Conservation (phyloP, 1,139 yeast species). For the Yamadazyma siamensis region DNA sequence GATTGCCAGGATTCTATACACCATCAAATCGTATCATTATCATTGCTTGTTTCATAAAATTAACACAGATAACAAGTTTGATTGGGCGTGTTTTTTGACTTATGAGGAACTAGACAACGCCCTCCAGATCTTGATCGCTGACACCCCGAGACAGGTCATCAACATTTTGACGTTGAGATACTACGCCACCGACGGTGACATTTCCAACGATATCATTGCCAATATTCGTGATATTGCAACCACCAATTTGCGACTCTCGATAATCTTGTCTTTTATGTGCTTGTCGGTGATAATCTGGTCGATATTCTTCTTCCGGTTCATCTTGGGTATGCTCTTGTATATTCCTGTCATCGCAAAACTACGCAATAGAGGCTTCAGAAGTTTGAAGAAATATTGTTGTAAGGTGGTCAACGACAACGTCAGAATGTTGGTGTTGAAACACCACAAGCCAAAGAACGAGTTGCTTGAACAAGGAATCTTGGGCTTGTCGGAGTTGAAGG, state of each 20-base stretch:
- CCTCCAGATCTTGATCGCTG: slow-evolving; percentile 64
- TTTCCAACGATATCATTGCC: slow-evolving; percentile 41
- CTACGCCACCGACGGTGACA: slow-evolving; percentile 47
- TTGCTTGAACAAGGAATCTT: slow-evolving; percentile 34
- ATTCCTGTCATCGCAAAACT: slow-evolving; percentile 55
- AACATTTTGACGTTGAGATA: slow-evolving; percentile 69
- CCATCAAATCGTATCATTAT: slow-evolving; percentile 55
- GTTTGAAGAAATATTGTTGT: slow-evolving; percentile 59
- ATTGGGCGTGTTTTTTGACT: slow-evolving; percentile 64
- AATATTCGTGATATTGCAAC: slow-evolving; percentile 60
- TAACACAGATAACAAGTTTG: slow-evolving; percentile 62
- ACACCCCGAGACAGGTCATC: slow-evolving; percentile 85
- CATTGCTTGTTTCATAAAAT: slow-evolving; percentile 73
- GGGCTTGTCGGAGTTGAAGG: slow-evolving; percentile 18
- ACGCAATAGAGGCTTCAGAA: slow-evolving; percentile 29
- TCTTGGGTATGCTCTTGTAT: slow-evolving; percentile 53
- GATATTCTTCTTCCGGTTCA: slow-evolving; percentile 59
- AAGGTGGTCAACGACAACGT: slow-evolving; percentile 52
- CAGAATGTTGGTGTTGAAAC: slow-evolving; percentile 45
- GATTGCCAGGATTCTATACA: slow-evolving; percentile 57
- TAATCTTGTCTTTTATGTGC: slow-evolving; percentile 71
- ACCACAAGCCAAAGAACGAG: slow-evolving; percentile 41
- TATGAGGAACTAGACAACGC: slow-evolving; percentile 69
- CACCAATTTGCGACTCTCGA: slow-evolving; percentile 60
- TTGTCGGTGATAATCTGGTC: slow-evolving; percentile 76